Conservation (phyloP, 2,329 filamentous ascomycete species). For the Monilinia laxa region DNA sequence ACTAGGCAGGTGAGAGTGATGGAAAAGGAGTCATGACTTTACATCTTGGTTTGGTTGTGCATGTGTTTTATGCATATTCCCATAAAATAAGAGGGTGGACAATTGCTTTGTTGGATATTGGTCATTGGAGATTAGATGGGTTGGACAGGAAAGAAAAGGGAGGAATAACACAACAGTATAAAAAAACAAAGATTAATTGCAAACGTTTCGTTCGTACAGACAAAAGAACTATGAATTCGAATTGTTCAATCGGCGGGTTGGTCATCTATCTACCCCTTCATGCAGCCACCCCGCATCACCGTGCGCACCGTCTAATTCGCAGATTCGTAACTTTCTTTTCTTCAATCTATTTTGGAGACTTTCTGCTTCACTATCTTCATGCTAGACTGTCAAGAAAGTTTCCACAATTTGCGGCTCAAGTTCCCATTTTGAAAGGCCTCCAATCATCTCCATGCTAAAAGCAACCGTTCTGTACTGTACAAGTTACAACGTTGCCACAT, state of each 20-base stretch:
- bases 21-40: background rate
- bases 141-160: background rate
- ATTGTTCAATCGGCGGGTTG: no score
- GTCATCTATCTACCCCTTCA: background rate
- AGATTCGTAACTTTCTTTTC: background rate
- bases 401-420: slow-evolving; percentile 5
- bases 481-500: no score
- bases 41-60: background rate
- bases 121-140: background rate
- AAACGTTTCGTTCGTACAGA: background rate
- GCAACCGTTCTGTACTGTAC: background rate
- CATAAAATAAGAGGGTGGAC: background rate
- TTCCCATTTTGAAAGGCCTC: no score
- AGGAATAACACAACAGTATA: no score
- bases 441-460: no score
- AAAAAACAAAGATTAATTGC: no score
- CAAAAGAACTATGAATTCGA: background rate
- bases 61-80: background rate
- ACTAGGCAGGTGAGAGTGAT: background rate
- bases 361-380: background rate
- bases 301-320: background rate
- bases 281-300: slow-evolving; percentile 19
- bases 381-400: background rate
- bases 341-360: background rate
- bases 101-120: background rate